Conservation (phyloP, 257 asterid genomes). For the Lantana camara region DNA sequence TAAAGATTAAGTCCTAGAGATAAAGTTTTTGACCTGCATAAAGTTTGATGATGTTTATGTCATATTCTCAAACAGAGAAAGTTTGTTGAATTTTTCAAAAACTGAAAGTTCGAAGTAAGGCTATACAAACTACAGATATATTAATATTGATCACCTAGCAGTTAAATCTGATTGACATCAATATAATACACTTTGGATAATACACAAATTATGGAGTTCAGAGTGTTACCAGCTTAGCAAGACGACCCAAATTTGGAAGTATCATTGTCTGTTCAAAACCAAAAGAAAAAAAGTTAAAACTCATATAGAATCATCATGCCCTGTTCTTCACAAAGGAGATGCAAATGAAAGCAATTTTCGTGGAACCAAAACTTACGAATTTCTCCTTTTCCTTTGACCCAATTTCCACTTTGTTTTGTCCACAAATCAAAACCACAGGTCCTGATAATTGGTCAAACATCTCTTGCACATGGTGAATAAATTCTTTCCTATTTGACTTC, state of each 20-base stretch:
- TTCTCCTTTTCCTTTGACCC: conserved; percentile 88
- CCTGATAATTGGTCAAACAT: conserved; percentile 84
- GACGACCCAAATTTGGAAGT: conserved; percentile 92
- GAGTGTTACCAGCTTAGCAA: conserved; percentile 84
- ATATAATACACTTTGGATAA: background rate
- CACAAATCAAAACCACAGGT: conserved; percentile 82
- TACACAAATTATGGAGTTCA: conserved; percentile 28
- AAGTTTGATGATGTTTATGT: conserved; percentile 8
- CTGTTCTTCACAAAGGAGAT: conserved; percentile 17
- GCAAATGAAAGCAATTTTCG: background rate
- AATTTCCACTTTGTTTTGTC: conserved; percentile 74
- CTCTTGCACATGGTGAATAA: conserved; percentile 69
- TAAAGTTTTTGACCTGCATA: background rate
- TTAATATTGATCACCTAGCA: background rate
- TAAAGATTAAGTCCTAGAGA: background rate
- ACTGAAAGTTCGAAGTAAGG: conserved; percentile 12
- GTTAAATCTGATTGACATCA: conserved; percentile 10
- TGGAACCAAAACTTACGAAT: conserved; percentile 59
- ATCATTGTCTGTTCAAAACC: conserved; percentile 76
- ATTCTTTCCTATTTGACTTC: conserved; percentile 72
- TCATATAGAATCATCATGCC: conserved; percentile 5
- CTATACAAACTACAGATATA: background rate
- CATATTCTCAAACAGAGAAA: conserved; percentile 10
- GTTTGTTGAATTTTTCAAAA: background rate
- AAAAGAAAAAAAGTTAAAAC: conserved; percentile 35